Evolutionary conservation across 352 stramenopile genomes (phyloP).

Genomic region (Halophytophthora batemanensis): DNA sequence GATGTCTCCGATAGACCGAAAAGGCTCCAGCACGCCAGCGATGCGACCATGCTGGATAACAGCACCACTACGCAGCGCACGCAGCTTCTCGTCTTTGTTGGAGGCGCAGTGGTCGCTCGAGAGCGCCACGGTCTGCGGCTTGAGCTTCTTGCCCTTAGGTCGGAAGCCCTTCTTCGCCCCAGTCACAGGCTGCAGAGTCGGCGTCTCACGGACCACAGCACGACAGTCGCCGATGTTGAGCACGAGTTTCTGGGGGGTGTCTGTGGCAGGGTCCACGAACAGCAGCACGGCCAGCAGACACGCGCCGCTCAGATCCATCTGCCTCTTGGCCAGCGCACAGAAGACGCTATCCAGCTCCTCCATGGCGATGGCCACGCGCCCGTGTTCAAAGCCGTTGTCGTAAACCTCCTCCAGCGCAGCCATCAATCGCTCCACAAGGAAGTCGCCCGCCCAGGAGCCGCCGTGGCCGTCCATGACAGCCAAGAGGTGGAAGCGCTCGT

Average conservation of each 20-base stretch:
- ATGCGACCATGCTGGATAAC: slow-evolving; percentile 70
- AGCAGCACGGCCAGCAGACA: slow-evolving; percentile 62
- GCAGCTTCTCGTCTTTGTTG: slow-evolving; percentile 52
- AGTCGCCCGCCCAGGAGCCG: slow-evolving; percentile 53
- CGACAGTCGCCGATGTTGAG: slow-evolving; percentile 79
- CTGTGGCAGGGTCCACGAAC: slow-evolving; percentile 32
- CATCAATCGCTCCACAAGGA: slow-evolving; percentile 50
- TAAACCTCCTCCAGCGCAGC: slow-evolving; percentile 41
- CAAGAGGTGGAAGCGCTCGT: slow-evolving; percentile 57
- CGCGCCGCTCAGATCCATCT: slow-evolving; percentile 59
- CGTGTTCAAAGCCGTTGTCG: slow-evolving; percentile 32
- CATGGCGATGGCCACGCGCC: slow-evolving; percentile 31
- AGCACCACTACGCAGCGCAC: slow-evolving; percentile 59
- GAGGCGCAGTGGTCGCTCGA: slow-evolving; percentile 76
- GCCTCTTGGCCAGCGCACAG: slow-evolving; percentile 27
- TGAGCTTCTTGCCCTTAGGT: slow-evolving; percentile 14
- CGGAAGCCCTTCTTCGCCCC: slow-evolving; percentile 4
- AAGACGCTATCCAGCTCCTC: slow-evolving; percentile 50
- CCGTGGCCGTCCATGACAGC: slow-evolving; percentile 77
- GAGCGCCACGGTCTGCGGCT: slow-evolving; percentile 19
- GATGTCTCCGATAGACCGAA: slow-evolving; percentile 84
- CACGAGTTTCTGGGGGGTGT: slow-evolving; percentile 46
- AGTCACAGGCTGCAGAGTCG: not conserved
- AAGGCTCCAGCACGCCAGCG: slow-evolving; percentile 75
- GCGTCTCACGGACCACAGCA: slow-evolving; percentile 42